Percentiles rank a stretch among this genome's conserved stretches.
Conservation (phyloP, 208 protist species). For the Acanthamoeba castellanii region DNA sequence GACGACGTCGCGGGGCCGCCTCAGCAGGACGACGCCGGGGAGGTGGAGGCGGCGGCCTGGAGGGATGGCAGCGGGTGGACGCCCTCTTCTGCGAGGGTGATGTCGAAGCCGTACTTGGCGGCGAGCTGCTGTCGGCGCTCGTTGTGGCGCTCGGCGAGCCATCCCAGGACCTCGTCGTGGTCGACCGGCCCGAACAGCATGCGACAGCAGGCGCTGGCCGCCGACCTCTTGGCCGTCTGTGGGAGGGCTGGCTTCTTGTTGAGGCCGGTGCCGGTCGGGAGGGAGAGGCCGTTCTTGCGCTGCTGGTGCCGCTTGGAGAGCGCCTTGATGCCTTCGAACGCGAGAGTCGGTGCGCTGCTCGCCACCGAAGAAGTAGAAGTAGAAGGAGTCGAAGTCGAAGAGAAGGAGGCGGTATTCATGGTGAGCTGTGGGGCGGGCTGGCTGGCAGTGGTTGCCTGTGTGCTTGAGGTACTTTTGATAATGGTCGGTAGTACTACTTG, state of each 20-base stretch:
- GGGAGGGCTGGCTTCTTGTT: background rate
- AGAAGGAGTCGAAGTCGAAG: background rate
- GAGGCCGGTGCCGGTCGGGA: background rate
- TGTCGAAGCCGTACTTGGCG: background rate
- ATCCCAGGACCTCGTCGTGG: conserved; percentile 6
- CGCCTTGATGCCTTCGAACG: background rate
- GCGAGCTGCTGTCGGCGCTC: background rate
- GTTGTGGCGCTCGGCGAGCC: background rate
- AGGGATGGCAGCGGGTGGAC: background rate
- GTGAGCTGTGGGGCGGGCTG: background rate
- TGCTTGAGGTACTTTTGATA: too few relatives aligned
- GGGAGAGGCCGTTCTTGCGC: background rate
- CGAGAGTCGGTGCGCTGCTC: background rate
- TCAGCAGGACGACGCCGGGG: too few relatives aligned
- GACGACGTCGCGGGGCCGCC: too few relatives aligned
- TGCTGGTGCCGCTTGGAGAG: background rate
- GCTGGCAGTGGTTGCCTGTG: too few relatives aligned
- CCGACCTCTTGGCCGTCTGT: background rate
- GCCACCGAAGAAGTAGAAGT: too few relatives aligned
- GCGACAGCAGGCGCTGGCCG: background rate
- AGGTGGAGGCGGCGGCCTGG: background rate
- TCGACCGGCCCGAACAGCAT: conserved; percentile 26
- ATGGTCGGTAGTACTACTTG: too few relatives aligned
- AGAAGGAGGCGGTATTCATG: background rate
- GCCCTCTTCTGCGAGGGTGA: conserved; percentile 5